Base-by-base conservation (phyloP, 768 basidiomycete species). In the Collybia mongolica region DNA sequence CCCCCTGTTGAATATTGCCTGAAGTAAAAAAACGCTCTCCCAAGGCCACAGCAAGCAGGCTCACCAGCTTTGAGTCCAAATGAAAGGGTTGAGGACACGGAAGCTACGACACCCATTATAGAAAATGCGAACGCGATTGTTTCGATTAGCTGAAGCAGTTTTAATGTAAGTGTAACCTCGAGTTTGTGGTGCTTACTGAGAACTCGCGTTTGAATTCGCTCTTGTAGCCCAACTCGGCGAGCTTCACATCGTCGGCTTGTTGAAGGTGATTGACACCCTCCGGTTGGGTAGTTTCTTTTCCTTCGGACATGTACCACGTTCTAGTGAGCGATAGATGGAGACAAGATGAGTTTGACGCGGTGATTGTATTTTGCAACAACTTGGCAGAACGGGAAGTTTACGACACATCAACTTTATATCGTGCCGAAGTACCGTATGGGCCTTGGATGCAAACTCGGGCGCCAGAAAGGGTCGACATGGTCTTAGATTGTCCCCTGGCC, bases 141-240 rank as follows among this genome's bases (percentile, higher is more conserved):
- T 66, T 86, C 83, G 9, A 84, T 46, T 35, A 81, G 70, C 79
- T 83, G 53, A 32, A 3, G 22, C 32, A 17, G 32, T 40, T 46
- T 26, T 12, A 14, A 32, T 32, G 14, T 3, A 32, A 32, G 11
- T 14, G 11, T 14, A 6, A 32, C 6, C 32, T 32, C 32, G 11
- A 32, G 11, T 11, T 11, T 12, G 14, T 11, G 2, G 6, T 32
- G 44, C 78, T 56, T 57, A 85, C 85, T 56, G 85, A 82, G 61
- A 89, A 88, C 64, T 88, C 84, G 46, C 87, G 81, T 60, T 72
- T 83, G 67, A 89, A 88, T 65, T 87, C 84, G 61, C 76, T 74
- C 69, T 76, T 86, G 63, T 88, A 89, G 8, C 87, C 86, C 28
- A 89, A 76, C 53, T 78, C 67, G 8, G 84, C 86, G 17, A 88